Percentiles rank a stretch among this genome's conserved stretches.
Conservation (phyloP, 2,329 filamentous ascomycete genomes). For the Fusarium irregulare region DNA sequence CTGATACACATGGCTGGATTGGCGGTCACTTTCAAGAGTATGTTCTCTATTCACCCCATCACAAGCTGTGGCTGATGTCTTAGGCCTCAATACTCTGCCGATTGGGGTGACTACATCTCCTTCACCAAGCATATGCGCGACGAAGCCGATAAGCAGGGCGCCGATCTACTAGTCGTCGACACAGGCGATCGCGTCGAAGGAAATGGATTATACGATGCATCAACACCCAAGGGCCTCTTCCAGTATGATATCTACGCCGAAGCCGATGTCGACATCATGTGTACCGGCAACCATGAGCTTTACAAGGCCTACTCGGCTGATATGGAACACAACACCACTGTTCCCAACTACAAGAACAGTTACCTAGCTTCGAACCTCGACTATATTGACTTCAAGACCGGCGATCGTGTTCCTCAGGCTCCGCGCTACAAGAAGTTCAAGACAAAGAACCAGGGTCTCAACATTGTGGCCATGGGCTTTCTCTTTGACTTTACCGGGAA, state of each 20-base stretch:
- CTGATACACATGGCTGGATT: constrained; percentile 96
- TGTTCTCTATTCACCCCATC: constrained; percentile 33
- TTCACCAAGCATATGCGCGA: constrained; percentile 86
- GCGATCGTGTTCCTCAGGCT: constrained; percentile 79
- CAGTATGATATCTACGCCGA: constrained; percentile 88
- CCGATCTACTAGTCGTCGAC: constrained; percentile 91
- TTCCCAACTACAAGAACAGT: constrained; percentile 81
- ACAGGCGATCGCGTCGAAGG: constrained; percentile 94
- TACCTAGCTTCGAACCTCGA: constrained; percentile 96
- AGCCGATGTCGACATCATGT: constrained; percentile 85
- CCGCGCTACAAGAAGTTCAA: constrained; percentile 88
- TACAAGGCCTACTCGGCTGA: constrained; percentile 84
- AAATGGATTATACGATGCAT: constrained; percentile 93
- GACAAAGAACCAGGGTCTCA: constrained; percentile 87
- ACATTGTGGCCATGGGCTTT: constrained; percentile 91
- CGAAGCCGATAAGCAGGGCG: constrained; percentile 80
- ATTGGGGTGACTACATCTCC: constrained; percentile 98
- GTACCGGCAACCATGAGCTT: constrained; percentile 93
- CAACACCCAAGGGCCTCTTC: constrained; percentile 86
- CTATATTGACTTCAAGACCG: constrained; percentile 79
- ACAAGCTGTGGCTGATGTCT: constrained; percentile 9
- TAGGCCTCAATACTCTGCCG: constrained; percentile 89
- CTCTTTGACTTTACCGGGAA: constrained; percentile 93
- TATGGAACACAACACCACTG: constrained; percentile 81
- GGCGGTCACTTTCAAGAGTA: constrained; percentile 92